Evolutionary conservation across 768 basidiomycete species (phyloP).

Genomic region (Phaeotremella skinneri): DNA sequence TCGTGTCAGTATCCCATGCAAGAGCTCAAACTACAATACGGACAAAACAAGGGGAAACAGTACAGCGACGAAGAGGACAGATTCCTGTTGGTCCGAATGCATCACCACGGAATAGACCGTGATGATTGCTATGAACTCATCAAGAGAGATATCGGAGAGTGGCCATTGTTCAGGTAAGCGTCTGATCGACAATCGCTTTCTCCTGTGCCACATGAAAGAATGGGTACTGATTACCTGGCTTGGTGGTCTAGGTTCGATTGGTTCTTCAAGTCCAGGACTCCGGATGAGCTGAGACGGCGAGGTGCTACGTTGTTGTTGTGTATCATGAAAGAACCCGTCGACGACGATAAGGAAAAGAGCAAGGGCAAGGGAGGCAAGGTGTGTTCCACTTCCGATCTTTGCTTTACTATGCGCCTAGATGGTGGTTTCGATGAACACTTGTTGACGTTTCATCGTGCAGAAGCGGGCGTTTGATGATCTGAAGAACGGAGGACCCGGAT

Average conservation of each 20-base stretch:
- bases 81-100: constrained; percentile 83
- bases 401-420: background rate
- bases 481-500: constrained; percentile 16
- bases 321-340: constrained; percentile 81
- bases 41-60: constrained; percentile 87
- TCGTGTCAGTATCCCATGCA: constrained; percentile 90
- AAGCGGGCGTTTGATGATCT: constrained; percentile 31
- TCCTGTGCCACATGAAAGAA: background rate
- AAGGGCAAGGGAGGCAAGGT: constrained; percentile 56
- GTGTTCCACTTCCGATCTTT: background rate
- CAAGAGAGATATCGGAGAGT: constrained; percentile 93
- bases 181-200: no score
- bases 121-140: constrained; percentile 87
- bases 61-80: constrained; percentile 97
- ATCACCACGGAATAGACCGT: constrained; percentile 82
- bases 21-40: constrained; percentile 92
- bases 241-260: constrained; percentile 68
- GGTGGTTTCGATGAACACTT: background rate
- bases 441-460: constrained; percentile 1
- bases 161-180: constrained; percentile 77
- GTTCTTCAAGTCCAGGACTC: constrained; percentile 93
- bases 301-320: constrained; percentile 83
- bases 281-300: constrained; percentile 80
- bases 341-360: constrained; percentile 64
- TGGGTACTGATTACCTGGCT: background rate